phyloP scores from a whole-genome alignment of 306 rosid genomes.

The Betula pendula region DNA sequence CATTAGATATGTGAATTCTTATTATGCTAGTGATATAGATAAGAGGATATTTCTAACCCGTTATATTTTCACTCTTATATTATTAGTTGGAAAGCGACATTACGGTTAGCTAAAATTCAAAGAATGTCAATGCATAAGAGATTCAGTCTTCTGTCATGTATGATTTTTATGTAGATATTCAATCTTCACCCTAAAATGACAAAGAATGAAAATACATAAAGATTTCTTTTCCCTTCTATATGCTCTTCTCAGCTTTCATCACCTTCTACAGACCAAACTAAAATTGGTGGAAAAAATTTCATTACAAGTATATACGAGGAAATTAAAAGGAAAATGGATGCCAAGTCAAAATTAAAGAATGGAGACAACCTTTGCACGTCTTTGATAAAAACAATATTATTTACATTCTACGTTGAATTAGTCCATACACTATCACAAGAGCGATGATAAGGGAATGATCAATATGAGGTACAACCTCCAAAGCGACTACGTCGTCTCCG shows the following conservation, averaged over 20 bases:
- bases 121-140: too few relatives aligned
- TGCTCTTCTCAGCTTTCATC: not conserved
- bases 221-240: not conserved
- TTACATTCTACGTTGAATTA: constrained; percentile 59
- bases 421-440: constrained; percentile 59
- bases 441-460: constrained; percentile 73
- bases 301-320: not conserved
- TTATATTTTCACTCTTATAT: too few relatives aligned
- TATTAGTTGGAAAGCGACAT: too few relatives aligned
- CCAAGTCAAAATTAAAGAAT: not conserved
- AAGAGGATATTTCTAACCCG: too few relatives aligned
- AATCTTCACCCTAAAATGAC: not conserved
- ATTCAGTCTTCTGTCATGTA: too few relatives aligned
- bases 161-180: too few relatives aligned
- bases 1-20: too few relatives aligned
- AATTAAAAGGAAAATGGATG: not conserved
- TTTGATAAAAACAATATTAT: not conserved
- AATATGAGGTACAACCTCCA: constrained; percentile 46
- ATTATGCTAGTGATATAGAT: too few relatives aligned
- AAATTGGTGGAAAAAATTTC: not conserved
- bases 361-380: not conserved
- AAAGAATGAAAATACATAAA: not conserved
- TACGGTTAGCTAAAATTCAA: too few relatives aligned
- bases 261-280: too few relatives aligned
- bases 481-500: constrained; percentile 66